A percentile compares a stretch with the other conserved stretches of the same genome.
Conservation (phyloP, 2,329 filamentous ascomycete species). For the Dactylellina drechsleri region DNA sequence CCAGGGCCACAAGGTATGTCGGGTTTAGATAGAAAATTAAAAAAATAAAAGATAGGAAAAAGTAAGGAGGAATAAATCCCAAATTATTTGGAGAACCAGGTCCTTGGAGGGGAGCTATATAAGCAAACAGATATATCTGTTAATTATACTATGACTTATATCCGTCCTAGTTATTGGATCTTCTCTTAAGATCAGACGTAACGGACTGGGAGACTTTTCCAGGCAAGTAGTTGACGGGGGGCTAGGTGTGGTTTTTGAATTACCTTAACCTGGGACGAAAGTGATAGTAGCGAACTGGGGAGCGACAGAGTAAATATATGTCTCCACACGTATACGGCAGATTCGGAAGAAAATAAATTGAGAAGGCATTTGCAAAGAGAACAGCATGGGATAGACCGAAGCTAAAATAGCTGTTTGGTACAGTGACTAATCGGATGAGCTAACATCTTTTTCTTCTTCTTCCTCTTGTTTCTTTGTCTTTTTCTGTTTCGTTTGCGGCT, state of each 20-base stretch:
- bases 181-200: conserved; percentile 22
- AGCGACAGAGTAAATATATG: conserved; percentile 23
- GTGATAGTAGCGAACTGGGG: conserved; percentile 1
- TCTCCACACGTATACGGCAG: conserved; percentile 50
- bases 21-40: neutral
- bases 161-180: conserved; percentile 33
- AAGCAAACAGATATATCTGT: conserved; percentile 25
- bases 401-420: conserved; percentile 48
- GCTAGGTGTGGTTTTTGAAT: conserved; percentile 38
- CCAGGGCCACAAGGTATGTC: conserved; percentile 40
- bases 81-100: conserved; percentile 27
- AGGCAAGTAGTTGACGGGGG: conserved; percentile 25
- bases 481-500: conserved; percentile 5
- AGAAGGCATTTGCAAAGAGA: conserved; percentile 21
- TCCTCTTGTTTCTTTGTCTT: conserved; percentile 15
- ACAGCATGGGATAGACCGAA: conserved; percentile 35
- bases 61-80: conserved; percentile 36
- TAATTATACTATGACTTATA: conserved; percentile 32
- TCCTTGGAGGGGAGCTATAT: conserved; percentile 48
- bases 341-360: conserved; percentile 31
- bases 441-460: conserved; percentile 31
- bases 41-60: neutral
- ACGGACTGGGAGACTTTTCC: conserved; percentile 7
- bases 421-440: conserved; percentile 52
- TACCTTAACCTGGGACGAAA: conserved; percentile 17